phyloP scores from a whole-genome alignment of 202 grass and related monocot genomes.

The Schoenoplectus tabernaemontani region DNA sequence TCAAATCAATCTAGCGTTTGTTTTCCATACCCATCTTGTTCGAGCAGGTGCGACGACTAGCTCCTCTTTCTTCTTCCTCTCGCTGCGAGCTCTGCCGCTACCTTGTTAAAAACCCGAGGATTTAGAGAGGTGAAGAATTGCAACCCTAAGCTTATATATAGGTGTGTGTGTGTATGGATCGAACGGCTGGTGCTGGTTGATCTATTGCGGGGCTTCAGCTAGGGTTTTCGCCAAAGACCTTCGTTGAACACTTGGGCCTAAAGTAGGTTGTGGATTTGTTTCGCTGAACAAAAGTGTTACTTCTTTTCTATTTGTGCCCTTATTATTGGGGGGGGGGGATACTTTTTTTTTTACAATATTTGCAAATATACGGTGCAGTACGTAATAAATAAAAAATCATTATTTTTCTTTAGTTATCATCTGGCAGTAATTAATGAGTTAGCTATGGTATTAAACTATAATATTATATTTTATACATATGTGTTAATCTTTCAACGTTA shows the following conservation, averaged over 20 bases:
- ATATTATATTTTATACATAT: no score
- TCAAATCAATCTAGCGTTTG: neutral
- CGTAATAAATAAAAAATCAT: no score
- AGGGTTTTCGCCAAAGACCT: neutral
- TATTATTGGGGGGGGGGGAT: no score
- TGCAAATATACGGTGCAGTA: no score
- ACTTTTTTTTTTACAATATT: no score
- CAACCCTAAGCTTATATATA: slow-evolving; percentile 8
- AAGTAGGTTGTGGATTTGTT: neutral
- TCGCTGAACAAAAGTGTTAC: neutral
- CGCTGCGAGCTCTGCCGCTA: slow-evolving; percentile 14
- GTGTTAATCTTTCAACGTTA: no score
- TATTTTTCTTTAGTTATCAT: no score
- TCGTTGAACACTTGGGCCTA: neutral
- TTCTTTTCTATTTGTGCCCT: no score
- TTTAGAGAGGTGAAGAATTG: neutral
- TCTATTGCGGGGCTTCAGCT: neutral
- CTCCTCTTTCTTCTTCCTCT: neutral
- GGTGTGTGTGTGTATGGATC: no score
- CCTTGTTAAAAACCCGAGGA: slow-evolving; percentile 5
- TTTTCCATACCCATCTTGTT: slow-evolving; percentile 24
- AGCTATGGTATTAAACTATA: no score
- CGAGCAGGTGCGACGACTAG: neutral
- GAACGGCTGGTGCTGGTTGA: neutral
- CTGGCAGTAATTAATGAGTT: no score